Evolutionary conservation across 2,329 filamentous ascomycete species (phyloP).

Genomic region (Escovopsis sp.): DNA sequence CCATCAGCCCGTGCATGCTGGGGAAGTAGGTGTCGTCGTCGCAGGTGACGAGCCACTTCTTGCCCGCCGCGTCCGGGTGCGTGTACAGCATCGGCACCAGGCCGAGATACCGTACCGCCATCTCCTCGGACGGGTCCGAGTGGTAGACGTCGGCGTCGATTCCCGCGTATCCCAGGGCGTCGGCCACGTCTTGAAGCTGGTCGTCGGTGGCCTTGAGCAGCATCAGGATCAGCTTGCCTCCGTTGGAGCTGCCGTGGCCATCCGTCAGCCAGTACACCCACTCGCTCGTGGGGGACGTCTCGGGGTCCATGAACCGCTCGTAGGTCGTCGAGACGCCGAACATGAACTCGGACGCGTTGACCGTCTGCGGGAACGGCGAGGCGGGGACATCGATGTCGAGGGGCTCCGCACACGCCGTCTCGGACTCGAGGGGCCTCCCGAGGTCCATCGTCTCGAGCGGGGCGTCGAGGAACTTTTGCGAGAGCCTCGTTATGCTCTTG

Average conservation of each 20-base stretch:
- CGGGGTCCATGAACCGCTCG: conserved; percentile 35
- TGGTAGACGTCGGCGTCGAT: conserved; percentile 44
- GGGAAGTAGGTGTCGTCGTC: conserved; percentile 54
- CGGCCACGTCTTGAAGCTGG: conserved; percentile 34
- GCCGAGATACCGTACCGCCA: conserved; percentile 44
- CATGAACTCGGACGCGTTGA: conserved; percentile 41
- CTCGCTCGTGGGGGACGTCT: conserved; percentile 39
- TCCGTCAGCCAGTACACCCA: conserved; percentile 48
- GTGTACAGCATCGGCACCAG: conserved; percentile 40
- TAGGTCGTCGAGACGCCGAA: conserved; percentile 46
- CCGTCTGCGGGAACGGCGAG: conserved; percentile 34
- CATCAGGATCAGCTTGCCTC: conserved; percentile 39
- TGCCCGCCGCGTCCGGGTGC: conserved; percentile 30
- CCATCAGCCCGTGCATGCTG: conserved; percentile 38
- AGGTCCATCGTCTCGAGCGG: conserved; percentile 34
- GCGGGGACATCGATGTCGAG: conserved; percentile 35
- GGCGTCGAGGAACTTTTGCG: conserved; percentile 32
- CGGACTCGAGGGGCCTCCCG: conserved; percentile 22
- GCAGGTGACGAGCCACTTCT: conserved; percentile 47
- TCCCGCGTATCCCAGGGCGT: conserved; percentile 30
- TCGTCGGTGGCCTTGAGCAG: conserved; percentile 37
- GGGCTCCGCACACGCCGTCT: conserved; percentile 32
- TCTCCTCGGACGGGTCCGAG: conserved; percentile 36
- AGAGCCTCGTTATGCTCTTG: conserved; percentile 35
- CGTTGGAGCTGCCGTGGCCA: conserved; percentile 38